A percentile compares a stretch with the other conserved stretches of the same genome.
These are phyloP conservation scores for Glutinoglossum americanum DNA, from an alignment of 495 filamentous ascomycete species.

Conservation along the genomic window DNA sequence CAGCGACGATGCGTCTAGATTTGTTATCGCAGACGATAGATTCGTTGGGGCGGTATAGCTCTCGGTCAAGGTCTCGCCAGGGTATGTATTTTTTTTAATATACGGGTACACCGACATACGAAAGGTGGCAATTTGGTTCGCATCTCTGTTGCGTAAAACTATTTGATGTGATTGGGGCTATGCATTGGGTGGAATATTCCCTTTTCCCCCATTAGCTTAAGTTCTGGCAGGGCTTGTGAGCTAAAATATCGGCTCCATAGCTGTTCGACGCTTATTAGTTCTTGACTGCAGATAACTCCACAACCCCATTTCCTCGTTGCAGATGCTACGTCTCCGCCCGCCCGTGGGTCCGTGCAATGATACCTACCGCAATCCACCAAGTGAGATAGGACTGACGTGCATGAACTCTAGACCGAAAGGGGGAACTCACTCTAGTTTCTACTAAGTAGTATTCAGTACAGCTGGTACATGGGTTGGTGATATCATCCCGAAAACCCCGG, in stretches of 20 bases:
- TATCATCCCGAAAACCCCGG: background rate
- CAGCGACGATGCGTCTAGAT: background rate
- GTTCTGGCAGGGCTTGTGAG: background rate
- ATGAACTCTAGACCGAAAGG: background rate
- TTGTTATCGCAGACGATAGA: background rate
- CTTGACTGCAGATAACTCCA: background rate
- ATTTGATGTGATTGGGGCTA: background rate
- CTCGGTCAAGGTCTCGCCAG: background rate
- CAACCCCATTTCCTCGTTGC: too few species aligned
- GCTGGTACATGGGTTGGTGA: background rate
- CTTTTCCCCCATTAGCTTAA: background rate
- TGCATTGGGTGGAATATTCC: background rate
- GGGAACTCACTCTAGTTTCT: background rate
- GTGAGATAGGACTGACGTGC: background rate
- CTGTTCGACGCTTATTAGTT: background rate
- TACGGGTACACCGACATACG: background rate
- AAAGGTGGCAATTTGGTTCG: background rate
- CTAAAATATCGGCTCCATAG: background rate
- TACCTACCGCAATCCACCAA: too few species aligned
- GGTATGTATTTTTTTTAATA: too few species aligned
- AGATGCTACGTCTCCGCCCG: background rate
- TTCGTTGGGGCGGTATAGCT: background rate
- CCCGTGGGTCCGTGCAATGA: too few species aligned
- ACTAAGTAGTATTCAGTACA: background rate
- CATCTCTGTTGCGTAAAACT: background rate